Evolutionary conservation across 108 stramenopile genomes (phyloP).

Genomic region (Nitzschia putrida): DNA sequence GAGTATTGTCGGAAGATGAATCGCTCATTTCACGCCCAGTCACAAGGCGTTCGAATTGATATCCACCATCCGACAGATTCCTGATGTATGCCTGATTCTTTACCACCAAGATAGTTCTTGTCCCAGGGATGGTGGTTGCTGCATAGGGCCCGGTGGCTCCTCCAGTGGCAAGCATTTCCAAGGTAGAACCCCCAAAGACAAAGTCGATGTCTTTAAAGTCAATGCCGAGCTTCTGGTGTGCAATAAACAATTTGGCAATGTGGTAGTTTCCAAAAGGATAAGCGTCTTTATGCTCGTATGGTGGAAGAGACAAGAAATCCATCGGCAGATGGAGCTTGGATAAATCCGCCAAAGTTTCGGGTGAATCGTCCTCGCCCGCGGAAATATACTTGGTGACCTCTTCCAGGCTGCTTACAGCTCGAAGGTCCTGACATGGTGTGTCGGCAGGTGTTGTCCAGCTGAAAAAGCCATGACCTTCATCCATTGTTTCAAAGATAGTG

Average conservation of each 20-base stretch:
- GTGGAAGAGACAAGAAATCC: not conserved
- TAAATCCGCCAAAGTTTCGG: not conserved
- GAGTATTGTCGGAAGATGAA: not conserved
- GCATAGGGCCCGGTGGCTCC: not conserved
- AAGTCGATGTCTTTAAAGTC: slow-evolving; percentile 22
- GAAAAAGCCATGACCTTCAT: not conserved
- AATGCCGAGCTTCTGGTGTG: not conserved
- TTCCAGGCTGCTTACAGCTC: not conserved
- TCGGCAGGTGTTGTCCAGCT: not conserved
- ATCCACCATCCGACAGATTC: slow-evolving; percentile 23
- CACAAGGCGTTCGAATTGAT: slow-evolving; percentile 36
- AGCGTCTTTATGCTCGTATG: not conserved
- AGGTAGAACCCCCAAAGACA: slow-evolving; percentile 31
- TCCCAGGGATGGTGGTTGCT: slow-evolving; percentile 4
- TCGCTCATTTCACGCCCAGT: slow-evolving; percentile 22
- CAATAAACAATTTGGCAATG: not conserved
- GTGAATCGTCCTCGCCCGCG: not conserved
- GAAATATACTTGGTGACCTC: not conserved
- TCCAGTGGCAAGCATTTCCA: slow-evolving; percentile 15
- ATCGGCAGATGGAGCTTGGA: not conserved
- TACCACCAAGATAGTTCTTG: slow-evolving; percentile 16
- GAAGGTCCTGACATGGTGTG: not conserved
- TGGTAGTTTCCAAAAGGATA: slow-evolving; percentile 1
- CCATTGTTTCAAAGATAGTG: not conserved
- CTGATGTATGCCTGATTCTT: slow-evolving; percentile 5